A percentile compares a stretch with the other conserved stretches of the same genome.
These are phyloP conservation scores for Termitomyces sp. DNA, from an alignment of 768 basidiomycete genomes.

Conservation along the genomic window DNA sequence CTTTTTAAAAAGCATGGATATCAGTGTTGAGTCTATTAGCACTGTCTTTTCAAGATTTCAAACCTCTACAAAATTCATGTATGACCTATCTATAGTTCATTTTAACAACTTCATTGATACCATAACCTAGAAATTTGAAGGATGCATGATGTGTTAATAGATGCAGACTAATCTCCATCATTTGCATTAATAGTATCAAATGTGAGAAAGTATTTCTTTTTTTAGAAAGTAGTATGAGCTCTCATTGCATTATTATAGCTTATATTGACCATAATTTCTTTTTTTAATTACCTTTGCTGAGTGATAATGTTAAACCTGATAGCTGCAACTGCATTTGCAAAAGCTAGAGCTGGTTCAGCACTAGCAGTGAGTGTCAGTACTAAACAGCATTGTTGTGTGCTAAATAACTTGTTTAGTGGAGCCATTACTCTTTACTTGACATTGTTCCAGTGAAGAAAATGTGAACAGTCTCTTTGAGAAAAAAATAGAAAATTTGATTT, in stretches of 20 bases:
- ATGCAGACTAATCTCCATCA: no score
- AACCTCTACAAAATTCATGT: no score
- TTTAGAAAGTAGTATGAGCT: slow-evolving; percentile 6
- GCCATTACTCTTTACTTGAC: slow-evolving; percentile 90
- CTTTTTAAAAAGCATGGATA: no score
- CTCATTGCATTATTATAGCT: background rate
- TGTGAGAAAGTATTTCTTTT: slow-evolving; percentile 27
- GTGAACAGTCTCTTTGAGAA: no score
- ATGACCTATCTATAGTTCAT: no score
- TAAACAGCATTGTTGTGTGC: background rate
- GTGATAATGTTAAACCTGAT: slow-evolving; percentile 18
- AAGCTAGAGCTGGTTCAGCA: slow-evolving; percentile 20
- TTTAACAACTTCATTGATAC: no score
- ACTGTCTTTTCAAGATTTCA: no score
- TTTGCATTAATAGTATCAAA: slow-evolving; percentile 24
- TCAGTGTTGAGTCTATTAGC: no score
- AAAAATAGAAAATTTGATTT: no score
- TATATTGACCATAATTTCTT: background rate
- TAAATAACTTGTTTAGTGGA: slow-evolving; percentile 47
- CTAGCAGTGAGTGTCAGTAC: slow-evolving; percentile 26
- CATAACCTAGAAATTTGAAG: no score
- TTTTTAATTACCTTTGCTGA: background rate
- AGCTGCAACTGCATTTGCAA: slow-evolving; percentile 20
- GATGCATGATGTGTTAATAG: no score
- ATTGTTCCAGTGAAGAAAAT: slow-evolving; percentile 72